Evolutionary conservation across 495 filamentous ascomycete genomes (phyloP), one percentile per base, ranked within the genome.

Genomic region (Penicillium riverlandense): DNA sequence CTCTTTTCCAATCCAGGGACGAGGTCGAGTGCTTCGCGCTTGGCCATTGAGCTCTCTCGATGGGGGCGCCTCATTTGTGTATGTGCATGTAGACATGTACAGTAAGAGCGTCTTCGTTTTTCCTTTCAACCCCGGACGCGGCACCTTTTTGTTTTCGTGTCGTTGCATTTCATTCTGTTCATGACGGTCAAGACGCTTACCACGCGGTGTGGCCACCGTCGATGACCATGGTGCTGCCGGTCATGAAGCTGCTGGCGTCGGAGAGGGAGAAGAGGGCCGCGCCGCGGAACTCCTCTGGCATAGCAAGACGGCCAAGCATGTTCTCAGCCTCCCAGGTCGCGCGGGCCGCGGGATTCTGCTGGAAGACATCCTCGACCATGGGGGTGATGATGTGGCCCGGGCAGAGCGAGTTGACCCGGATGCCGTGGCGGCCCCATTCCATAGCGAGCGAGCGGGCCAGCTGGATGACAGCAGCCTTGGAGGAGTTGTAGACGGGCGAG

Each of bases 331-430:
- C 78, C 80, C 85, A 87, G 11, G 67, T 73, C 29, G 72, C 70
- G 40, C 70, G 62, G 13, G 79, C 58, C 7, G 73, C 75, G 0
- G 83, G 82, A 6, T 78, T 79, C 45, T 80, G 72, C 49, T 80
- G 64, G 52, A 88, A 85, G 32, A 86, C 80, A 59, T 74, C 63
- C 50, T 73, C 59, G 1, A 85, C 82, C 83, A 86, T 86, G 0
- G 82, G 82, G 35, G 85, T 88, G 31, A 85, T 44, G 48, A 87
- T 84, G 48, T 88, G 82, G 0, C 84, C 84, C 0, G 84, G 84
- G 41, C 79, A 80, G 2, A 86, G 65, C 30, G 64, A 74, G 48
- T 87, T 88, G 4, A 86, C 83, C 0, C 83, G 65, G 44, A 88
- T 84, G 0, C 80, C 78, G 13, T 80, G 74, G 7, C 70, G 68